phyloP scores from a whole-genome alignment of 2,329 filamentous ascomycete genomes.

The Pseudocercospora cruenta region DNA sequence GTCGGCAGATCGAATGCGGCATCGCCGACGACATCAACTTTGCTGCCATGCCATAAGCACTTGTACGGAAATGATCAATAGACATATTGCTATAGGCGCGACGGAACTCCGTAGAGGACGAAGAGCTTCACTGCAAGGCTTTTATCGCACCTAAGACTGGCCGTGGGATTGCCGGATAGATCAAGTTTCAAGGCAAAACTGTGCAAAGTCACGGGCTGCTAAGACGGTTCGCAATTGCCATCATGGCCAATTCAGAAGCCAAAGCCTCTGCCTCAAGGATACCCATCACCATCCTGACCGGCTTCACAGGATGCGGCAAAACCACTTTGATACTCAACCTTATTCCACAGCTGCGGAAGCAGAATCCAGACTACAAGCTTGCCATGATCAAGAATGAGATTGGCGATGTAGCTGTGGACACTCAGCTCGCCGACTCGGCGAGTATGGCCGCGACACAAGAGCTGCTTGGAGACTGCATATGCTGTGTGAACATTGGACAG shows the following conservation, averaged over 20 bases:
- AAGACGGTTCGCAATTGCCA: background rate
- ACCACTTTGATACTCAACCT: slow-evolving; percentile 95
- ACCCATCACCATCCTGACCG: slow-evolving; percentile 92
- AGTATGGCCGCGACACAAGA: slow-evolving; percentile 90
- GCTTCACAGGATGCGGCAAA: slow-evolving; percentile 94
- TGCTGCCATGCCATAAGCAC: background rate
- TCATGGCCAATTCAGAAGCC: background rate
- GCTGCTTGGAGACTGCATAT: slow-evolving; percentile 95
- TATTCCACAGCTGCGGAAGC: slow-evolving; percentile 83
- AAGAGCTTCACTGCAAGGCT: background rate
- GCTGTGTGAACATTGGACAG: slow-evolving; percentile 96
- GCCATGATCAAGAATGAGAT: slow-evolving; percentile 98
- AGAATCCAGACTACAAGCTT: slow-evolving; percentile 85
- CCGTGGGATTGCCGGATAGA: too few relatives aligned
- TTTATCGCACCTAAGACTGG: background rate
- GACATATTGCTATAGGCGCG: background rate
- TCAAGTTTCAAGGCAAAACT: background rate
- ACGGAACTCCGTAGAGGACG: too few relatives aligned
- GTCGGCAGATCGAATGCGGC: slow-evolving; percentile 5
- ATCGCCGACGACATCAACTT: slow-evolving; percentile 13
- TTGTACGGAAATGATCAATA: too few relatives aligned
- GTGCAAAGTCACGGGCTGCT: too few relatives aligned
- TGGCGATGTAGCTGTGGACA: slow-evolving; percentile 91
- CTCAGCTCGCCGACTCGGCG: slow-evolving; percentile 79
- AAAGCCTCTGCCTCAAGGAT: slow-evolving; percentile 48